phyloP scores from a whole-genome alignment of 2,329 filamentous ascomycete species.

The Corynespora cassiicola region DNA sequence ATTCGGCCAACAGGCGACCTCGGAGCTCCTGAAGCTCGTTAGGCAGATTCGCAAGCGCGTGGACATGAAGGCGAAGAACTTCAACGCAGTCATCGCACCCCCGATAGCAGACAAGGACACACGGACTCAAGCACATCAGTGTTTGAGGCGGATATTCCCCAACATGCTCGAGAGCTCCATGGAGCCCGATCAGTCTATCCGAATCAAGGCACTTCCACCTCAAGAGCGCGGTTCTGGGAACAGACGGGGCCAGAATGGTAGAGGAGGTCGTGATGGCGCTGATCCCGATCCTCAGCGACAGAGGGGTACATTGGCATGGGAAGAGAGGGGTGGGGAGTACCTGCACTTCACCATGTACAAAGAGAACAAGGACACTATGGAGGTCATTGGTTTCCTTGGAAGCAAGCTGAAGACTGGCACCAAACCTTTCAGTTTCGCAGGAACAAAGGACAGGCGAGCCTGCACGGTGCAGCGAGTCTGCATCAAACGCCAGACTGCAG shows the following conservation, averaged over 20 bases:
- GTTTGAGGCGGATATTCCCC: conserved; percentile 79
- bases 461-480: conserved; percentile 86
- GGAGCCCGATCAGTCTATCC: conserved; percentile 71
- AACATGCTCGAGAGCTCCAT: conserved; percentile 80
- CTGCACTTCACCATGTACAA: conserved; percentile 94
- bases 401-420: conserved; percentile 72
- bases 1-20: conserved; percentile 60
- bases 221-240: conserved; percentile 44
- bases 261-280: conserved; percentile 28
- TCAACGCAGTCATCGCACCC: conserved; percentile 60
- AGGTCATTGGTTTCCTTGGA: conserved; percentile 78
- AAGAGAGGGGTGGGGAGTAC: conserved; percentile 77
- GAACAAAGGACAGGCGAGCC: conserved; percentile 88
- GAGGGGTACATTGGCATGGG: conserved; percentile 59
- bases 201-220: conserved; percentile 58
- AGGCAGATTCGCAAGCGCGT: conserved; percentile 60
- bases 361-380: conserved; percentile 97
- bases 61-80: conserved; percentile 61
- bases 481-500: conserved; percentile 64
- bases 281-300: conserved; percentile 27
- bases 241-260: conserved; percentile 23
- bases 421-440: conserved; percentile 80
- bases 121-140: conserved; percentile 69
- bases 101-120: conserved; percentile 66
- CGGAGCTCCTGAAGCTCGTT: conserved; percentile 63